Evolutionary conservation across 2,329 filamentous ascomycete genomes (phyloP).

Genomic region (Chaetomium strumarium): DNA sequence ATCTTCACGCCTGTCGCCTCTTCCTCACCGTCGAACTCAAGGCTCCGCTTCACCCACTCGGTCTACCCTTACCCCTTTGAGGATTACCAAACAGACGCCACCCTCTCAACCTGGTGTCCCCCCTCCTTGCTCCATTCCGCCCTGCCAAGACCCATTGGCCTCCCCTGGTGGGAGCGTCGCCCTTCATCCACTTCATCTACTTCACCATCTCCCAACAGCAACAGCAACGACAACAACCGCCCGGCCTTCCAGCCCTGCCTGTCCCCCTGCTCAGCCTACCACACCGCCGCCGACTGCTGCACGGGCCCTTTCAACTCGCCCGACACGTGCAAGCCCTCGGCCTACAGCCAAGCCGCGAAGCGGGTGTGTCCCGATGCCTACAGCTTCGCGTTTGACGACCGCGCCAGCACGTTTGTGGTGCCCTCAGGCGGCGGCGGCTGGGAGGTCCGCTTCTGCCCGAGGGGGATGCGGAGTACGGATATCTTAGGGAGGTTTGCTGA

Average conservation of each 20-base stretch:
- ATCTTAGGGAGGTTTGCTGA: slow-evolving; percentile 48
- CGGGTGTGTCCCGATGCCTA: slow-evolving; percentile 77
- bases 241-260: slow-evolving; percentile 73
- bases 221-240: slow-evolving; percentile 55
- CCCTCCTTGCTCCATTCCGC: slow-evolving; percentile 67
- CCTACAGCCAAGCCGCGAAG: slow-evolving; percentile 67
- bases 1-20: slow-evolving; percentile 45
- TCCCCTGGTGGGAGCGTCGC: background rate
- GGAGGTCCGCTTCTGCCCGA: slow-evolving; percentile 72
- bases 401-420: slow-evolving; percentile 55
- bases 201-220: slow-evolving; percentile 38
- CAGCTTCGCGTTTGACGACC: slow-evolving; percentile 63
- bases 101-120: slow-evolving; percentile 68
- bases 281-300: slow-evolving; percentile 66
- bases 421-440: slow-evolving; percentile 61
- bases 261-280: slow-evolving; percentile 67
- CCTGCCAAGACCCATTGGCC: slow-evolving; percentile 67
- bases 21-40: background rate
- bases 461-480: slow-evolving; percentile 49
- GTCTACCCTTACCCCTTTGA: slow-evolving; percentile 63
- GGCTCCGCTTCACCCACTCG: background rate
- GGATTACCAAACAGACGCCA: slow-evolving; percentile 44
- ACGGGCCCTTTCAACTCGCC: slow-evolving; percentile 61
- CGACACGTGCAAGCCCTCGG: slow-evolving; percentile 57
- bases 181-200: background rate